Evolutionary conservation across 768 basidiomycete species (phyloP).

Genomic region (Tubosaeta brunneosetosa): DNA sequence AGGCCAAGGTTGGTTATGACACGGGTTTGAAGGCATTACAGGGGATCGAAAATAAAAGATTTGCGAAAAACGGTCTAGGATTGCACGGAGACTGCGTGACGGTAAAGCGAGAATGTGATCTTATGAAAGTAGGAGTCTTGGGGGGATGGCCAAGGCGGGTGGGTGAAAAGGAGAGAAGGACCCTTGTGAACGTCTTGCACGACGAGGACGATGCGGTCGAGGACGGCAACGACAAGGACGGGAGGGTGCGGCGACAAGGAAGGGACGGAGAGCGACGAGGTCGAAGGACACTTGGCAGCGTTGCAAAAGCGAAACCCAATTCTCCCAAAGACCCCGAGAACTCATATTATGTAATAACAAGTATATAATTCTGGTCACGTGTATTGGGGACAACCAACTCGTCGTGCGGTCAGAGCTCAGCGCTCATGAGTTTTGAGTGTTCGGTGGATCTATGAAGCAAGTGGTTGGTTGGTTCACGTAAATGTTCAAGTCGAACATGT

Average conservation of each 20-base stretch:
- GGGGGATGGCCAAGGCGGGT: constrained; percentile 24
- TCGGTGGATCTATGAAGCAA: background rate
- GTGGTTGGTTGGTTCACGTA: background rate
- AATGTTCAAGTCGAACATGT: background rate
- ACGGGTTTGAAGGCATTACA: constrained; percentile 36
- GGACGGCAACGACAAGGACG: constrained; percentile 21
- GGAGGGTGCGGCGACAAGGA: constrained; percentile 24
- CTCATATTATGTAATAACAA: constrained; percentile 19
- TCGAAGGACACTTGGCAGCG: constrained; percentile 27
- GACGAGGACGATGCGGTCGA: constrained; percentile 22
- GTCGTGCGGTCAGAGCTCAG: background rate
- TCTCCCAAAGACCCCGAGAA: constrained; percentile 33
- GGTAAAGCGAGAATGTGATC: constrained; percentile 22
- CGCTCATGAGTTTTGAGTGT: background rate
- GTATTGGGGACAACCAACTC: background rate
- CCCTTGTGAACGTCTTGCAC: constrained; percentile 19
- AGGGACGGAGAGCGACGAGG: constrained; percentile 30
- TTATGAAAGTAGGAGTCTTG: constrained; percentile 21
- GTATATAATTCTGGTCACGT: background rate
- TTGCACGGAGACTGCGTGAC: constrained; percentile 21
- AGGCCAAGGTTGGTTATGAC: constrained; percentile 42
- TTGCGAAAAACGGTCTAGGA: constrained; percentile 16
- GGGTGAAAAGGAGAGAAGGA: constrained; percentile 20
- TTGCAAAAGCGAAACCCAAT: constrained; percentile 33
- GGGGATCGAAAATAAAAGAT: constrained; percentile 18